Evolutionary conservation across 2,329 filamentous ascomycete species (phyloP), one percentile per base, ranked within the genome.

Genomic region (Bipolaris cookei): DNA sequence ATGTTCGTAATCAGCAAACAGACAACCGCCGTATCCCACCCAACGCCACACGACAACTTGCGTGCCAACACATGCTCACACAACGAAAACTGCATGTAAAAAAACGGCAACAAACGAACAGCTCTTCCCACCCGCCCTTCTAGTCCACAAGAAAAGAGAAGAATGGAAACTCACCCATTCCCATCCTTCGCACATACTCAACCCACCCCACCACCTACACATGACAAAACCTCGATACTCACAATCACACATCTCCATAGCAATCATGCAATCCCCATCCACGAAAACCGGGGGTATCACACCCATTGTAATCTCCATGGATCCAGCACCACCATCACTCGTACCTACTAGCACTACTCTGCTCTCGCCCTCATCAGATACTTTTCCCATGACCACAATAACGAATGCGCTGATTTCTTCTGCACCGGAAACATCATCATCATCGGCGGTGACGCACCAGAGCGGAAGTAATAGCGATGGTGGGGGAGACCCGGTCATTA

Each of bases 281-380:
- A 55, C 45, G 5, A 43, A 43, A 16, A 55, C 38, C 2, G 46
- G 45, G 11, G 52, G 45, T 1, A 20, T 50, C 21, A 28, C 28
- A 3, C 52, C 52, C 11, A 50, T 55, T 8, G 23, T 50, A 1
- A 55, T 55, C 35, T 55, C 52, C n/a, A 50, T 55, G 45, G 45
- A 28, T 1, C 38, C 45, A 8, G 44, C 51, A 8, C 28, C 28
- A 30, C 8, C 28, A 30, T 10, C 28, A 11, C 10, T 30, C 28
- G 28, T 11, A 30, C 8, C 25, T 28, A 10, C 28, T 1, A 30
- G 28, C 28, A 30, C 28, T 30, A 2, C 10, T 30, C 28, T 10
- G 10, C 3, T 4, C 7, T 10, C 1, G 2, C 10, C 25, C 28
- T 11, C 28, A 3, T 13, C 28, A 4, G 28, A 30, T 4, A 30